phyloP scores from a whole-genome alignment of 306 rosid species.

The Fragaria ananassa region DNA sequence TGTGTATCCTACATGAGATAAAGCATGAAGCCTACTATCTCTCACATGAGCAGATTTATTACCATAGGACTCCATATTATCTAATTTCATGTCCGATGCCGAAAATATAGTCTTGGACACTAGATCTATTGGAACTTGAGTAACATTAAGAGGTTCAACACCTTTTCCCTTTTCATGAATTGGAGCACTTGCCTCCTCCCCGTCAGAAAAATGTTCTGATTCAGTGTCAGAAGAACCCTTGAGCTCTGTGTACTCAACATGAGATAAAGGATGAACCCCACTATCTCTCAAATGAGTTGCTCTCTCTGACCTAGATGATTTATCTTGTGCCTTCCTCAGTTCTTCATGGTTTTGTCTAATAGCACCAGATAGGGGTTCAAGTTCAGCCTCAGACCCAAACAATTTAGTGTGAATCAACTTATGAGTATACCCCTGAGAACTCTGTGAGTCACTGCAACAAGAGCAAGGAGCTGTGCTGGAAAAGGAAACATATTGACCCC shows the following conservation, averaged over 20 bases:
- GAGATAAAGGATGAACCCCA: slow-evolving; percentile 54
- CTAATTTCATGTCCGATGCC: slow-evolving; percentile 31
- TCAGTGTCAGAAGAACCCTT: slow-evolving; percentile 74
- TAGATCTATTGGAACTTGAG: neutral
- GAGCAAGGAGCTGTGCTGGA: slow-evolving; percentile 38
- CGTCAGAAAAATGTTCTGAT: slow-evolving; percentile 59
- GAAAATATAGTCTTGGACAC: slow-evolving; percentile 26
- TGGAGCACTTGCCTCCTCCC: slow-evolving; percentile 34
- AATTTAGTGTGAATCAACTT: slow-evolving; percentile 38
- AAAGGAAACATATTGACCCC: slow-evolving; percentile 19
- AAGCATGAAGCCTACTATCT: slow-evolving; percentile 44
- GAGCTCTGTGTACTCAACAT: slow-evolving; percentile 70
- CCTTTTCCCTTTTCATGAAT: slow-evolving; percentile 23
- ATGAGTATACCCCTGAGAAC: slow-evolving; percentile 26
- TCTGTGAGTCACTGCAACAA: slow-evolving; percentile 59
- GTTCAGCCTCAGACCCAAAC: slow-evolving; percentile 39
- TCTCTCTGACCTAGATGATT: slow-evolving; percentile 33
- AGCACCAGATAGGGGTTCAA: slow-evolving; percentile 37
- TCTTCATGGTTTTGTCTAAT: slow-evolving; percentile 27
- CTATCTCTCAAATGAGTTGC: slow-evolving; percentile 30
- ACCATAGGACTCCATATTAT: slow-evolving; percentile 28
- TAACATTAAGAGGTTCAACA: slow-evolving; percentile 35
- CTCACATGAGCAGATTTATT: slow-evolving; percentile 25
- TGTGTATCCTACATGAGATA: slow-evolving; percentile 66
- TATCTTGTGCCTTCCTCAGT: slow-evolving; percentile 23